phyloP scores from a whole-genome alignment of 331 rosid genomes.

The Rosa hybrid region DNA sequence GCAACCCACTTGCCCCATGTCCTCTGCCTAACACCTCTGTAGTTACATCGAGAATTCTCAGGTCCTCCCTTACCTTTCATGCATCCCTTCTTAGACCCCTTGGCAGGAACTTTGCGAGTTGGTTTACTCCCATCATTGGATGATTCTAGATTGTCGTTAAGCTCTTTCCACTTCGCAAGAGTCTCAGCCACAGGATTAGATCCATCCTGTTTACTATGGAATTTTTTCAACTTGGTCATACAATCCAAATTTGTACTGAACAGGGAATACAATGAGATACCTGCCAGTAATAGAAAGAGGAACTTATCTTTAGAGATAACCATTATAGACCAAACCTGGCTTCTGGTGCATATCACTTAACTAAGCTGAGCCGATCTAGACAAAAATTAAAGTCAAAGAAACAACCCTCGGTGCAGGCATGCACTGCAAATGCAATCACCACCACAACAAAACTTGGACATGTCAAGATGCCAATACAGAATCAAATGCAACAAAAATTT shows the following conservation, averaged over 20 bases:
- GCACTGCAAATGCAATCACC: too few relatives aligned
- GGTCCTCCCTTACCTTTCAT: conserved; percentile 96
- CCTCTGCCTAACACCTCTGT: conserved; percentile 86
- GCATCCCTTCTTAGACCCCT: conserved; percentile 79
- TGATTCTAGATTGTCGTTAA: conserved; percentile 60
- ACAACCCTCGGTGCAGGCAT: neutral
- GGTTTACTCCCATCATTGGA: conserved; percentile 37
- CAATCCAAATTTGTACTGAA: conserved; percentile 31
- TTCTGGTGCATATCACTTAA: neutral
- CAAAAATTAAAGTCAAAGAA: neutral
- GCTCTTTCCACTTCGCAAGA: conserved; percentile 68
- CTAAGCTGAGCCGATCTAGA: neutral
- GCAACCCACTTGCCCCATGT: conserved; percentile 94
- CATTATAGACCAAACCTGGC: neutral
- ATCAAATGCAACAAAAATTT: neutral
- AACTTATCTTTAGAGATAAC: conserved; percentile 10
- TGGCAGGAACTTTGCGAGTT: conserved; percentile 65
- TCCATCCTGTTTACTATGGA: conserved; percentile 54
- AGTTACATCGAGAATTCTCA: conserved; percentile 76
- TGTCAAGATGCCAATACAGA: neutral
- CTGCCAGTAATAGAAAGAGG: conserved; percentile 35
- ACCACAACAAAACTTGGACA: neutral
- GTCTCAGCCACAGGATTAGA: conserved; percentile 53
- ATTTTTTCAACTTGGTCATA: conserved; percentile 56
- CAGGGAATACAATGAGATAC: conserved; percentile 29